Evolutionary conservation across 805 yeast genomes (phyloP).

Genomic region (Maudiozyma serrabonitensis): DNA sequence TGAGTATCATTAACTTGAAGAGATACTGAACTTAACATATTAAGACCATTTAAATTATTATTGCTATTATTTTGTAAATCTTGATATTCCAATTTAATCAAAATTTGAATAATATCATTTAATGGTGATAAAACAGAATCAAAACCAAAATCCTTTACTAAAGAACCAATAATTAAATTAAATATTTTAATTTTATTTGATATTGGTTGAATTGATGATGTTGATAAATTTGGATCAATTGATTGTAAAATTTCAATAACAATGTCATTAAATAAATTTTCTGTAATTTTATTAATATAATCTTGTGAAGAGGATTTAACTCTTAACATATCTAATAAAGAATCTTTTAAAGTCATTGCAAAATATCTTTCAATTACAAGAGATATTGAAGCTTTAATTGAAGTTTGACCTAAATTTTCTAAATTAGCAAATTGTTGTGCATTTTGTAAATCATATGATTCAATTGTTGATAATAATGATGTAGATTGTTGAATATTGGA

Average conservation of each 20-base stretch:
- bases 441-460: constrained; percentile 28
- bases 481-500: constrained; percentile 50
- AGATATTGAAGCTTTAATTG: constrained; percentile 46
- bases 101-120: constrained; percentile 41
- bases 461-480: constrained; percentile 35
- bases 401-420: constrained; percentile 47
- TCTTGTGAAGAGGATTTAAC: neutral
- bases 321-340: neutral
- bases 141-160: constrained; percentile 74
- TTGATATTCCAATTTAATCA: neutral
- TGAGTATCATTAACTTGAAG: constrained; percentile 11
- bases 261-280: neutral
- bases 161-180: constrained; percentile 43
- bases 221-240: neutral
- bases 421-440: constrained; percentile 34
- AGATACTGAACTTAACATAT: constrained; percentile 25
- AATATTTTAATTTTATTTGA: neutral
- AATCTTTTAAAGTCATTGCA: constrained; percentile 29
- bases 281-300: neutral
- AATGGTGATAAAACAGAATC: constrained; percentile 55
- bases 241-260: neutral
- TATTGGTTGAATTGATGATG: neutral
- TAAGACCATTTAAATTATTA: constrained; percentile 21
- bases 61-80: constrained; percentile 7
- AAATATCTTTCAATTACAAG: constrained; percentile 52